These are phyloP conservation scores for Plectosphaerella sp. DNA, from an alignment of 2,329 filamentous ascomycete species.

Conservation along the genomic window DNA sequence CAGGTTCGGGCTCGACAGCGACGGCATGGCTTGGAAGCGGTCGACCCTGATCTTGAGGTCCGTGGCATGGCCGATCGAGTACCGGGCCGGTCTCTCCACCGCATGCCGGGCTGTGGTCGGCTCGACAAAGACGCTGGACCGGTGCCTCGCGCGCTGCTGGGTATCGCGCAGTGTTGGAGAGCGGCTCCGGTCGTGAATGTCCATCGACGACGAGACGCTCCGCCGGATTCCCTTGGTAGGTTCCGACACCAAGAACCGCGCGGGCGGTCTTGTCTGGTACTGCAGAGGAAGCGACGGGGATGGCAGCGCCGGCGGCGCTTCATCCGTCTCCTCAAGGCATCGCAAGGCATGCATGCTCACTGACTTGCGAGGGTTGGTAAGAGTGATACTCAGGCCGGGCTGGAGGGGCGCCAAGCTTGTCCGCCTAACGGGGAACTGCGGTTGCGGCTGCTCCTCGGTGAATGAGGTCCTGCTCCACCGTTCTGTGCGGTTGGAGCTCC, in stretches of 20 bases:
- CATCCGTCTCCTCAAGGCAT: slow-evolving; percentile 13
- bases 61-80: slow-evolving; percentile 1
- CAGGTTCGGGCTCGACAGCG: background rate
- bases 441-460: background rate
- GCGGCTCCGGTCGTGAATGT: slow-evolving; percentile 18
- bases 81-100: slow-evolving; percentile 1
- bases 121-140: slow-evolving; percentile 15
- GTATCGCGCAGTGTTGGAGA: slow-evolving; percentile 8
- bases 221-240: slow-evolving; percentile 6
- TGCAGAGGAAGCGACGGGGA: slow-evolving; percentile 10
- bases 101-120: background rate
- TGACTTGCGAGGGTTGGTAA: slow-evolving; percentile 21
- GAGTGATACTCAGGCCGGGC: background rate
- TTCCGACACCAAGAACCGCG: background rate
- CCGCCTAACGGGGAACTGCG: background rate
- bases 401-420: slow-evolving; percentile 1
- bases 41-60: background rate
- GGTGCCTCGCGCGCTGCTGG: slow-evolving; percentile 8
- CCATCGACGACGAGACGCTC: slow-evolving; percentile 27
- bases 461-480: background rate
- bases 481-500: background rate
- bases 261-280: slow-evolving; percentile 9
- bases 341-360: slow-evolving; percentile 26
- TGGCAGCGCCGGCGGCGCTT: slow-evolving; percentile 13
- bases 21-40: background rate